Percentiles rank a stretch among this genome's conserved stretches.
Evolutionary conservation across 495 filamentous ascomycete species (phyloP).

Genomic region (Penicillium turbatum): DNA sequence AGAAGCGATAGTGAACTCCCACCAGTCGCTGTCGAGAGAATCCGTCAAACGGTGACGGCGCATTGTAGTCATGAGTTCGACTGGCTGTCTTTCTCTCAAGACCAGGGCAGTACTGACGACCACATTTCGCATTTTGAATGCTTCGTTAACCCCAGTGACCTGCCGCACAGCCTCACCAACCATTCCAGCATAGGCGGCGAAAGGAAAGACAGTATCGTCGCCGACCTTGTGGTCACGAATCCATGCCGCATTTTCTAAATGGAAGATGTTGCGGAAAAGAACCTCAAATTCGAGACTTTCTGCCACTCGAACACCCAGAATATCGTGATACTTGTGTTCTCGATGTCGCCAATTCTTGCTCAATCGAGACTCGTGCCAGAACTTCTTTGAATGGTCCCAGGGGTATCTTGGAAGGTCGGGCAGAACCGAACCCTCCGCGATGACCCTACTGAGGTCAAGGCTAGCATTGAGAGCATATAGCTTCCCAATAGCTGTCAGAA

Average conservation of each 20-base stretch:
- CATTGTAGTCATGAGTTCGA: slow-evolving; percentile 37
- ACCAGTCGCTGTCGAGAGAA: slow-evolving; percentile 39
- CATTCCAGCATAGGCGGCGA: slow-evolving; percentile 45
- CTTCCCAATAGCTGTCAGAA: slow-evolving; percentile 1
- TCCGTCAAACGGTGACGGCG: slow-evolving; percentile 30
- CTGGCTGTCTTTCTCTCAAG: slow-evolving; percentile 15
- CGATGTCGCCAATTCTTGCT: not conserved
- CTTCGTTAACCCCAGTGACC: slow-evolving; percentile 18
- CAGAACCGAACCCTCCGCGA: not conserved
- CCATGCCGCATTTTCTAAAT: slow-evolving; percentile 21
- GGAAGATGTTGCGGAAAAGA: slow-evolving; percentile 18
- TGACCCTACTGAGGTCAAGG: not conserved
- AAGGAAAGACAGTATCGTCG: slow-evolving; percentile 42
- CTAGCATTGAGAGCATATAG: not conserved
- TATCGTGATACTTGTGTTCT: not conserved
- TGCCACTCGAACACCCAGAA: not conserved
- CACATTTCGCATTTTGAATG: slow-evolving; percentile 25
- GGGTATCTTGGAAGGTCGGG: slow-evolving; percentile 4
- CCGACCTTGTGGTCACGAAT: slow-evolving; percentile 37
- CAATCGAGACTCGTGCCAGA: slow-evolving; percentile 2
- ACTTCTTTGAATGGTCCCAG: not conserved
- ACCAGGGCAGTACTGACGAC: slow-evolving; percentile 28
- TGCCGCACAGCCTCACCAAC: slow-evolving; percentile 43
- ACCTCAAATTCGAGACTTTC: slow-evolving; percentile 13
- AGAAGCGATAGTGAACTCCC: slow-evolving; percentile 43